phyloP scores from a whole-genome alignment of 306 rosid genomes.

The Fragaria iinumae region DNA sequence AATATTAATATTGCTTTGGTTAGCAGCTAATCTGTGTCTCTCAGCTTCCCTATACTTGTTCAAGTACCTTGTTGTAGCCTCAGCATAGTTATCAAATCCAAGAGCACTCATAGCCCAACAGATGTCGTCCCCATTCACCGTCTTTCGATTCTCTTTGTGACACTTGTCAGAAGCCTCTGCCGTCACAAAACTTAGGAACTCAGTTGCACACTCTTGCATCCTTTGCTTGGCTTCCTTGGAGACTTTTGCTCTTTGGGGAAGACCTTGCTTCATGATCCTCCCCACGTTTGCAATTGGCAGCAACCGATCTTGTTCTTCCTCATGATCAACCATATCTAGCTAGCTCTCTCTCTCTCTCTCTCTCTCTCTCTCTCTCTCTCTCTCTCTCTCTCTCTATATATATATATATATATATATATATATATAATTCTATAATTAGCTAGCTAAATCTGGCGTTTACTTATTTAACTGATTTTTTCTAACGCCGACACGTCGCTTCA shows the following conservation, averaged over 20 bases:
- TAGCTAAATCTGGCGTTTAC: background rate
- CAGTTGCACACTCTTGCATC: constrained; percentile 86
- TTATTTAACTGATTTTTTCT: background rate
- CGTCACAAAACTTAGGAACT: constrained; percentile 82
- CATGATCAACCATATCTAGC: constrained; percentile 40
- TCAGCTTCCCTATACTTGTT: constrained; percentile 55
- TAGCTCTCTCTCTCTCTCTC: background rate
- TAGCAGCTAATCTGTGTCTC: constrained; percentile 32
- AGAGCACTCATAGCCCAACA: constrained; percentile 76
- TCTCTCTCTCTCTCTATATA: background rate
- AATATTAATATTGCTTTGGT: constrained; percentile 10
- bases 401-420: too few relatives aligned
- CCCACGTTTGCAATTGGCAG: constrained; percentile 87
- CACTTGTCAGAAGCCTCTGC: constrained; percentile 88
- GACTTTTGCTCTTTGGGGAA: constrained; percentile 65
- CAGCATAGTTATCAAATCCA: constrained; percentile 82
- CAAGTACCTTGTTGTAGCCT: constrained; percentile 49
- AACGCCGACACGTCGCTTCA: constrained; percentile 3
- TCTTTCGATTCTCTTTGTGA: constrained; percentile 86
- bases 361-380: background rate
- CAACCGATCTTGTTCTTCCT: constrained; percentile 47
- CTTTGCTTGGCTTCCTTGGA: constrained; percentile 73
- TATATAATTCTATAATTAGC: background rate
- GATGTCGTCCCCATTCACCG: constrained; percentile 83
- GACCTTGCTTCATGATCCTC: constrained; percentile 66